Percentiles rank a stretch among this genome's conserved stretches.
phyloP scores from a whole-genome alignment of 2,329 filamentous ascomycete species.

The Arachnopeziza araneosa region DNA sequence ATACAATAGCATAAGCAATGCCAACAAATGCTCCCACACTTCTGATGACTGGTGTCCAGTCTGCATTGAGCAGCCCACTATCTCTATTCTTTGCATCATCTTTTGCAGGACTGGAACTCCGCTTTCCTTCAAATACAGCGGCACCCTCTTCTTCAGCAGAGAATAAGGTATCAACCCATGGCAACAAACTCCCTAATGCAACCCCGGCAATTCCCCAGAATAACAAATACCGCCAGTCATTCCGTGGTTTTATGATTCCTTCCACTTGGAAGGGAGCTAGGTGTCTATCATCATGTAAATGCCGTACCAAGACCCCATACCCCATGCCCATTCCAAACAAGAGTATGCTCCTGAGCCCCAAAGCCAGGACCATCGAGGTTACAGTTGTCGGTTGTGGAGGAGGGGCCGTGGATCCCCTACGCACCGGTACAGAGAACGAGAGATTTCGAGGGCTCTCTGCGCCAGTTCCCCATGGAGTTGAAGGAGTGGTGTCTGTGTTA shows the following conservation, averaged over 20 bases:
- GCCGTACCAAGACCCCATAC: conserved; percentile 77
- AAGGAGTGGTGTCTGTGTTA: conserved; percentile 42
- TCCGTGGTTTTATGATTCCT: conserved; percentile 36
- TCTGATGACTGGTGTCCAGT: conserved; percentile 71
- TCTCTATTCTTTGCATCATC: conserved; percentile 7
- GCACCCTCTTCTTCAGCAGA: conserved; percentile 35
- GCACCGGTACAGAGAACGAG: background rate
- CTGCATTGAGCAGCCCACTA: conserved; percentile 43
- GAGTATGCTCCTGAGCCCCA: conserved; percentile 57
- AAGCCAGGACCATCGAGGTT: conserved; percentile 14
- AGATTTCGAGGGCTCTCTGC: conserved; percentile 52
- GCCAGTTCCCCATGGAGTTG: conserved; percentile 75
- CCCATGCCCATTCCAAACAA: conserved; percentile 75
- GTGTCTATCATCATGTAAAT: conserved; percentile 65
- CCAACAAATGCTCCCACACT: conserved; percentile 68
- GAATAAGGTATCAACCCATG: conserved; percentile 78
- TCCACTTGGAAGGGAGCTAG: conserved; percentile 55
- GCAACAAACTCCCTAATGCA: conserved; percentile 70
- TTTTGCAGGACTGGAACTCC: conserved; percentile 8
- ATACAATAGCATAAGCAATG: conserved; percentile 76
- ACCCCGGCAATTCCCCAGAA: conserved; percentile 83
- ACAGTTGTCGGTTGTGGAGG: background rate
- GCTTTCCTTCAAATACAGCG: conserved; percentile 10
- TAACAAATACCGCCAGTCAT: conserved; percentile 61
- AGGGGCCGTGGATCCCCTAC: background rate